Evolutionary conservation across 2,329 filamentous ascomycete genomes (phyloP), one percentile per base, ranked within the genome.

Genomic region (Pseudofabraea citricarpa): DNA sequence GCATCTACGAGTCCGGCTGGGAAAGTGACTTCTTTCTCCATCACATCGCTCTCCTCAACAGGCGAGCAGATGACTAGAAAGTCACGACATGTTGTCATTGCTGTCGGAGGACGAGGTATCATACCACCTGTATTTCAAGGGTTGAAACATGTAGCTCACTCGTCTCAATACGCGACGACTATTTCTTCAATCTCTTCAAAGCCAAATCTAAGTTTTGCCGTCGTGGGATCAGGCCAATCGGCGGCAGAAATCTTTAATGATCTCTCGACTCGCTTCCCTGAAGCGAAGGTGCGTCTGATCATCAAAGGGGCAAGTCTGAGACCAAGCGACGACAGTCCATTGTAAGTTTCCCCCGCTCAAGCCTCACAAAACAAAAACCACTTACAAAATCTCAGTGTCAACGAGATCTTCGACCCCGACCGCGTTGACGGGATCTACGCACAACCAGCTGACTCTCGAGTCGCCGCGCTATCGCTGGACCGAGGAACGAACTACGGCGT

Each of bases 171-270:
- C 65, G 81, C 83, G 22, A 77, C 83, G 46, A 66, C 73, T 12
- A 75, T 83, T 5, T 74, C 75, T 39, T 65, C 75, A 49, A 71
- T 88, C 24, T 45, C 72, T 81, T 44, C 54, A 40, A 48, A 38
- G 13, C 50, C 54, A 22, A 47, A 48, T 29, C 37, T 54, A 16
- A 50, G 48, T 19, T 82, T 97, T 41, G 90, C 88, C 7, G 86
- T 97, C 9, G 73, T 97, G 31, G 91, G 91, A 7, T 87, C 82
- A 36, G 91, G 93, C 1, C 91, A 98, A 70, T 94, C 87, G 62
- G 90, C 90, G 2, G 91, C 91, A 8, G 91, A 98, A 70, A 95
- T 96, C 57, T 96, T 94, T 71, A 85, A 88, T 69, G 90, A 95
- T 64, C 70, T 97, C 39, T 85, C 91, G 57, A 75, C 72, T 29